These are phyloP conservation scores for Cercospora sp. DNA, from an alignment of 2,329 filamentous ascomycete genomes.

Conservation along the genomic window DNA sequence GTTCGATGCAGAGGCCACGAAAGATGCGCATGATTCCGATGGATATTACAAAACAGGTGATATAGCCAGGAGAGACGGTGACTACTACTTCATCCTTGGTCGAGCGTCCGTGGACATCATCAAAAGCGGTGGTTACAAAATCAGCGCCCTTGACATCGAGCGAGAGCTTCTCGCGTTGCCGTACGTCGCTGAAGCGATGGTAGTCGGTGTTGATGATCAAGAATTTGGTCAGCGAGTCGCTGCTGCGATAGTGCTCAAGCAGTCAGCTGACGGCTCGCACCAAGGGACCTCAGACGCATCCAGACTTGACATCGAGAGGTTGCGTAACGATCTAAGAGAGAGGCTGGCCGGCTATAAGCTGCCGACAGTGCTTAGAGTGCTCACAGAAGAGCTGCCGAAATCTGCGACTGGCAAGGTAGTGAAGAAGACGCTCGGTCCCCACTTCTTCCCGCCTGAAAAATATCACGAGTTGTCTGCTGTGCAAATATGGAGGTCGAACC, in stretches of 20 bases:
- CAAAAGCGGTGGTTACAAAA: constrained; percentile 59
- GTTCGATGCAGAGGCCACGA: constrained; percentile 36
- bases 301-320: constrained; percentile 43
- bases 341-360: constrained; percentile 52
- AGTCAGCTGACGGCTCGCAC: constrained; percentile 33
- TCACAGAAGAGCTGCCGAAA: constrained; percentile 51
- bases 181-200: constrained; percentile 54
- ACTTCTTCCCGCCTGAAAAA: constrained; percentile 34
- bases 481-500: constrained; percentile 32
- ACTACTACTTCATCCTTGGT: constrained; percentile 56
- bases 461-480: constrained; percentile 30
- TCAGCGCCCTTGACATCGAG: constrained; percentile 57
- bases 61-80: constrained; percentile 43
- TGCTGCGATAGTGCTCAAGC: constrained; percentile 51
- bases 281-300: constrained; percentile 26
- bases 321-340: constrained; percentile 48
- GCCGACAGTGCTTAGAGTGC: constrained; percentile 50
- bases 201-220: constrained; percentile 55
- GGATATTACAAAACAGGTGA: constrained; percentile 41
- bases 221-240: constrained; percentile 59
- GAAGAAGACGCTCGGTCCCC: constrained; percentile 46
- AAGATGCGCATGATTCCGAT: constrained; percentile 34
- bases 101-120: constrained; percentile 57
- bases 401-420: constrained; percentile 53
- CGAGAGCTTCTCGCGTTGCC: constrained; percentile 53